Base-by-base conservation (phyloP, 805 yeast genomes). In the Starmerella bacillaris region DNA sequence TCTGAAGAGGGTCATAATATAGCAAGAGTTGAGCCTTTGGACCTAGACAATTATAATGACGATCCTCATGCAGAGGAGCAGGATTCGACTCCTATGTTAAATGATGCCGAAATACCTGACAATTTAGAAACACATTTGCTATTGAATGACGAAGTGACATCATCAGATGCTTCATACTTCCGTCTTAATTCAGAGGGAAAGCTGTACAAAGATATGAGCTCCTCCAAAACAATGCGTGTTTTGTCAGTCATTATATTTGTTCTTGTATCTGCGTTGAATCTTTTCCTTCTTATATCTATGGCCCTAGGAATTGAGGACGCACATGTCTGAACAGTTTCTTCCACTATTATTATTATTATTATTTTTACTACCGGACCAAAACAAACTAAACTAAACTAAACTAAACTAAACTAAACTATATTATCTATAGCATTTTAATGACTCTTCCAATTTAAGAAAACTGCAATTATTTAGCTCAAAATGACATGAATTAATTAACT, bases 221-320 rank as follows among this genome's bases (percentile, higher is more conserved):
- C 78, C 51, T 69, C 79, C 14, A 61, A 60, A 8, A 35, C 61
- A 24, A 63, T 77, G 30, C 60, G 77, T 3, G 51, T 63, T 29
- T 31, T 60, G 1, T 79, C 89, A 2, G 50, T 72, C 9, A 38
- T 65, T 18, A 67, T 77, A 11, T 82, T 92, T 82, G 67, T 67
- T 1, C 63, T 72, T 18, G 78, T 82, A 17, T 69, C 83, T 5
- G 60, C 70, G 18, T 64, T 82, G 48, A 82, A 82, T 49, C 58
- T 74, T 39, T 80, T 76, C 58, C 61, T 82, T 47, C 68, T 82
- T 12, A 27, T 38, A 12, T 37, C 43, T 9, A 44, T 44, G 48
- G 46, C 44, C 2, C 31, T 40, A 4, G 46, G 46, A 14, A 42
- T 42, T 12, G 30, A 30, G 21, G 46, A 41, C 19, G 46, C 46